Base-by-base conservation (phyloP, 331 rosid species). In the Malus hybrid region DNA sequence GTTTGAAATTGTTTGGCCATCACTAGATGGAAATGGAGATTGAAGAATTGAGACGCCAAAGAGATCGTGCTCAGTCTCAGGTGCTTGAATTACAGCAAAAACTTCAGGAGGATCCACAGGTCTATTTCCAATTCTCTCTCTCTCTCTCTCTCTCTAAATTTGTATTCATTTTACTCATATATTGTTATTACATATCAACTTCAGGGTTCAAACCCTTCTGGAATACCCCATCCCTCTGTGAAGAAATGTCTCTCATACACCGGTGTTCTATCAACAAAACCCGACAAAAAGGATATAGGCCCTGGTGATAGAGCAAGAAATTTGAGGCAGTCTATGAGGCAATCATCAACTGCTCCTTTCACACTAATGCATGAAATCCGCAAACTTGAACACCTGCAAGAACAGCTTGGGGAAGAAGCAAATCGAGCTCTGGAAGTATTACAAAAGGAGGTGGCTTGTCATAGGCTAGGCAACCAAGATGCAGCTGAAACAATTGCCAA, bases 401-500 rank as follows among this genome's bases (percentile, higher is more conserved):
- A 92, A 86, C 97, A 92, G 90, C 93, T 95, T 31, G 99, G 99
- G 46, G 96, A 95, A 78, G 99, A 95, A 85, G 99, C 99, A 67
- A 95, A 92, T 73, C 79, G 98, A 80, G 99, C 99, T 31, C 86
- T 95, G 69, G 98, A 92, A 86, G 97, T 95, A 66, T 76, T 95
- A 63, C 99, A 95, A 75, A 95, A 95, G 85, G 98, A 95, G 84
- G 99, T 95, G 71, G 97, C 97, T 76, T 95, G 99, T 78, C 99
- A 95, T 82, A 90, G 99, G 78, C 85, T 90, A 59, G 99, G 99
- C 50, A 95, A 95, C 80, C 98, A 95, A 87, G 98, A 92, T 89
- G 99, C 99, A 63, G 99, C 98, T 31, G 98, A 95, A 83, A 95
- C 99, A 71, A 90, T 95, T 78, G 99, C 99, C 28, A 95, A 95